Base-by-base conservation (phyloP, 129 eudicot species). In the Saussurea involucrata region DNA sequence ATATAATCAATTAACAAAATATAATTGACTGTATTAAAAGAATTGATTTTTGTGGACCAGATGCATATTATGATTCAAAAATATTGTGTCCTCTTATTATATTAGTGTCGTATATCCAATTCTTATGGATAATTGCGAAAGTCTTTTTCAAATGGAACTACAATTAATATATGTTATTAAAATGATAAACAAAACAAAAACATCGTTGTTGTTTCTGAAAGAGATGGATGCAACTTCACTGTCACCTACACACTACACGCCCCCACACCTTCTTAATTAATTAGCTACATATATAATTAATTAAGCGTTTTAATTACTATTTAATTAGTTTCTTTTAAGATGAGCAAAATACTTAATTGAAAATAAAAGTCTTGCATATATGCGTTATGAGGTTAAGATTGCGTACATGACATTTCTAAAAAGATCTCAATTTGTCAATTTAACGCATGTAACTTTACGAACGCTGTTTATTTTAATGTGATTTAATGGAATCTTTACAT, bases 161-260 rank as follows among this genome's bases (percentile, higher is more conserved):
- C 66, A 27, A 46, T 76, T 6, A 24, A 24, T 32, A 28, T 72
- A 8, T 8, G 7, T 34, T 22, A 61, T 22, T 4, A 22, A 13
- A 53, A n/a, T 27, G 4, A 63, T 27, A 9, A 63, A 18, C 46
- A 44, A 76, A 5, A 44, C 24, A 28, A 76, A 66, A 44, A 69
- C 40, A 76, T 31, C 73, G 65, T 29, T 28, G 28, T 49, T 20
- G n/a, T 66, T 76, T 66, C 11, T 20, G 72, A 66, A 66, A 66
- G 29, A 28, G 61, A 63, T 11, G 22, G 64, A 28, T 31, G 40
- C 63, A 53, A 53, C 74, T 53, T 80, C 74, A 25, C 64, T 53
- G 66, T 80, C 74, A 65, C 55, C 63, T 34, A 24, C 55, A 29
- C 76, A 72, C 70, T n/a, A n/a, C n/a, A n/a, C n/a, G n/a, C 37